Evolutionary conservation across 140 eudicot genomes (phyloP), one percentile per base, ranked within the genome.

Genomic region (Oenanthe javanica): DNA sequence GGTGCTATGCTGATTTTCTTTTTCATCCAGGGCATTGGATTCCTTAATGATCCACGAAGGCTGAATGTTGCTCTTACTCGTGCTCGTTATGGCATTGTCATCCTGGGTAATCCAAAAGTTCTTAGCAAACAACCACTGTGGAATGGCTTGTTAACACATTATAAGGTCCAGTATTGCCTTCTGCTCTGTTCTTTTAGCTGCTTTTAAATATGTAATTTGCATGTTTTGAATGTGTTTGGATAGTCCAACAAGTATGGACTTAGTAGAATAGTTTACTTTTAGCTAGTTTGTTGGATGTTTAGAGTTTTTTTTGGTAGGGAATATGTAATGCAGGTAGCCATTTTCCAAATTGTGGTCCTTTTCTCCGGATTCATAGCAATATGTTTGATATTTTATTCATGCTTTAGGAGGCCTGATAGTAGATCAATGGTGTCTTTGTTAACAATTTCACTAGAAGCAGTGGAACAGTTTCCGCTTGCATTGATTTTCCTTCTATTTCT

Each of bases 81-180:
- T 75, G 96, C 98, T 42, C 98, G 98, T 49, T 93, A 93, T 86
- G 98, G 98, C 64, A 89, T 93, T 79, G 98, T 93, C 80, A 89
- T 93, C 82, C 87, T 94, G 86, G 98, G 98, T 36, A 94, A 94
- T 80, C 97, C 98, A 15, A 94, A 94, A 90, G 98, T 94, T 87
- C 86, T 93, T 36, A 93, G 98, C 85, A 93, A 93, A 75, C 98
- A 93, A 84, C 96, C 96, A 3, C 79, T 93, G 77, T 93, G 98
- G 98, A 93, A 93, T 83, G 89, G 98, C 57, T 89, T 93, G 70
- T 81, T 93, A 81, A 92, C 98, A 23, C 98, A 92, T 83, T 94
- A 94, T 79, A 94, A 94, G 98, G 98, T 94, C 75, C 42, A n/a
- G 49, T 79, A 36, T 25, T 82, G 72, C 55, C 45, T 42, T 79